Evolutionary conservation across 2,329 filamentous ascomycete genomes (phyloP).

Genomic region (Talaromyces piceae): DNA sequence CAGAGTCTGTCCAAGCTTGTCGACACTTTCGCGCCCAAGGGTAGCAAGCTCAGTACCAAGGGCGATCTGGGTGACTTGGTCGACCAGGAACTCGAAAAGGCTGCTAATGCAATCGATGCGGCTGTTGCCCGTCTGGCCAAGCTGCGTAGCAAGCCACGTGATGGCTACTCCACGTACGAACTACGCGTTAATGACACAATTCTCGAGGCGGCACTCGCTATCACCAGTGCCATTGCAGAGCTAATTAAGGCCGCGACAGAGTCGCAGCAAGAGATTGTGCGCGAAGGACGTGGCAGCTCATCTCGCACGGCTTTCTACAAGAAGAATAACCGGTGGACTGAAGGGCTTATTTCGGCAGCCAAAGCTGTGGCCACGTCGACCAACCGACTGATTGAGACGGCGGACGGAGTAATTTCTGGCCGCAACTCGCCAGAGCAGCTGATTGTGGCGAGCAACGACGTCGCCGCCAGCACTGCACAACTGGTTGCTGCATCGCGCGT

Average conservation of each 20-base stretch:
- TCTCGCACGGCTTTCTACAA: conserved; percentile 96
- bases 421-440: conserved; percentile 94
- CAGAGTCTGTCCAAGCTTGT: conserved; percentile 91
- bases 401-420: conserved; percentile 85
- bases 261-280: conserved; percentile 93
- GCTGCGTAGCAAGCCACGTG: conserved; percentile 91
- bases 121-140: conserved; percentile 83
- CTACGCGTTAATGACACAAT: conserved; percentile 94
- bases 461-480: conserved; percentile 92
- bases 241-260: conserved; percentile 91
- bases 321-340: conserved; percentile 99
- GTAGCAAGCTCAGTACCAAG: conserved; percentile 66
- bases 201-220: conserved; percentile 81
- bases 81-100: conserved; percentile 83
- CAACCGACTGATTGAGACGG: conserved; percentile 95
- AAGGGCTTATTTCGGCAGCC: conserved; percentile 91
- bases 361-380: conserved; percentile 93
- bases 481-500: conserved; percentile 91
- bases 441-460: conserved; percentile 95
- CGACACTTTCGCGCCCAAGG: conserved; percentile 83
- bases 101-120: conserved; percentile 89
- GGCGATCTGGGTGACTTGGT: conserved; percentile 91
- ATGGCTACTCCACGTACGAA: conserved; percentile 93
- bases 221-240: conserved; percentile 87
- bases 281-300: conserved; percentile 78